Base-by-base conservation (phyloP, 371 early-diverging fungal species). In the Saksenaea oblongispora region DNA sequence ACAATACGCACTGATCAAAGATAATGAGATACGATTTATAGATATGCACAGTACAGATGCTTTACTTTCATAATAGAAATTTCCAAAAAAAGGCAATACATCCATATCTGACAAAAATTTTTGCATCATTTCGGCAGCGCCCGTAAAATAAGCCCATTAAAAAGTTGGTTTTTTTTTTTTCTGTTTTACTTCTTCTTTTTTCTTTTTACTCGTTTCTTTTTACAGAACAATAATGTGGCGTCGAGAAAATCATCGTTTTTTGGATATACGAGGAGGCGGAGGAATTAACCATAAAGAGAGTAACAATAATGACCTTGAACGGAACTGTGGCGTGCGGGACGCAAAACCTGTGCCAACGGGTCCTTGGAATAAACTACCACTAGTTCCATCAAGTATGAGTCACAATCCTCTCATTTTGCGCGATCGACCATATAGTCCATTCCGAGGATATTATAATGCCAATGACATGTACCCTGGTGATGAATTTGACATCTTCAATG, bases 21-120 rank as follows among this genome's bases (percentile, higher is more conserved):
- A 76, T 39, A 72, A 73, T 61, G 82, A 81, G 51, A 56, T 76
- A 13, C 64, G 82, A 11, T 64, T 78, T n/a, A 54, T 73, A 28
- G 70, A 75, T 39, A 74, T 75, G 71, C 56, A 72, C 22, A 71
- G 72, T 27, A 69, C 69, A 37, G 78, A 78, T 59, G 60, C 71
- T 54, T 47, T 76, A 14, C 69, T 66, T 36, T 58, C 53, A 11
- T 75, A 62, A 59, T 47, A 47, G n/a, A 47, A 7, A 11, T 47
- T 47, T 10, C 51, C 51, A 47, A 10, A 47, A 47, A 22, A 47
- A 22, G 51, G 17, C 22, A 47, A 47, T 47, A 47, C 51, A 22
- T 18, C 51, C 51, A 47, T 47, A 18, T 47, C 22, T 47, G 51
- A 22, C 51, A 47, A 22, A 47, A 22, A 10, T 47, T 47, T 47